Base-by-base conservation (phyloP, 2,329 filamentous ascomycete species). In the Ustilaginoidea virens region DNA sequence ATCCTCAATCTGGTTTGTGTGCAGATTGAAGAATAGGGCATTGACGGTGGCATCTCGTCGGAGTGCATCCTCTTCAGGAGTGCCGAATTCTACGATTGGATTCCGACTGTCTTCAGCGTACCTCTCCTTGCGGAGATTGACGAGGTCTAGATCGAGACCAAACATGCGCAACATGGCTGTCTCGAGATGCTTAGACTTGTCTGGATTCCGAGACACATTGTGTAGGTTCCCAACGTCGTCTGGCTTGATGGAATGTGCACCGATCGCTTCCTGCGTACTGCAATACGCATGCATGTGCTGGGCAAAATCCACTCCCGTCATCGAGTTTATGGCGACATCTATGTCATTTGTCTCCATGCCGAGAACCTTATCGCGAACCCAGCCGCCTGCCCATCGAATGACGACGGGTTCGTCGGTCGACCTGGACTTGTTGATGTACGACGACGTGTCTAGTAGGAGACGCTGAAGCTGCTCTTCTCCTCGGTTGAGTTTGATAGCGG, bases 1-100 rank as follows among this genome's bases (percentile, higher is more conserved):
- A 48, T 98, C 90, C 51, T 96, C 87, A 20, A 96, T 68, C 33
- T 66, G 44, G 19, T 71, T 67, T 1, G 77, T 83, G 44, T 86
- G 74, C 22, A 98, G 59, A 43, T 96, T 96, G 61, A 90, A 96
- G 56, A 96, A 96, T 37, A 98, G 69, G 15, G 90, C 83, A 49
- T 98, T 98, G 36, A 96, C 74, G 1, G 85, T 94, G 14, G 87
- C 86, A 59, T 98, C 87, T 27, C 87, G 74, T 14, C 87, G 74
- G 39, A 85, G 49, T 2, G 87, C 87, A 53, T 98, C 87, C 51
- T 98, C 85, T 47, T 80, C 68, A 1, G 87, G 77, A 0, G 83
- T 93, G 5, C 87, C 90, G 51, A 94, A 94, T 48, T 93, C 85
- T 25, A 39, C 34, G 9, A 27, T 20, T 5, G 37, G 36, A 15